A percentile compares a stretch with the other conserved stretches of the same genome.
These are phyloP conservation scores for Amoeboaphelidium protococcarum DNA, from an alignment of 371 early-diverging fungal genomes.

Conservation along the genomic window DNA sequence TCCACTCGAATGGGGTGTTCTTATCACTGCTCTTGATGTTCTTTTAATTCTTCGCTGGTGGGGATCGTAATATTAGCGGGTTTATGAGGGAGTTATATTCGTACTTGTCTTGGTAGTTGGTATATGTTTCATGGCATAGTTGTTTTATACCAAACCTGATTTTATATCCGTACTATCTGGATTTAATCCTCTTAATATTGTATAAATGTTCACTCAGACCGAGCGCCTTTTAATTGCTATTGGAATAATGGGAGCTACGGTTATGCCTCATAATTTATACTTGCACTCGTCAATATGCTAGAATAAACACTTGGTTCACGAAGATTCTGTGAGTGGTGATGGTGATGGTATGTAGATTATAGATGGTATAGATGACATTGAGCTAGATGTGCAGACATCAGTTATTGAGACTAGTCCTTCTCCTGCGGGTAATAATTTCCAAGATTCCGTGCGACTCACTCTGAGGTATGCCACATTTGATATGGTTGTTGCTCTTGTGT, in stretches of 20 bases:
- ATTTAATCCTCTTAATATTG: constrained; percentile 27
- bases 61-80: constrained; percentile 19
- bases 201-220: constrained; percentile 28
- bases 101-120: constrained; percentile 36
- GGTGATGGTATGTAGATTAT: background rate
- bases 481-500: constrained; percentile 31
- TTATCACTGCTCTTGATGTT: constrained; percentile 45
- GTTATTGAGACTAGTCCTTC: background rate
- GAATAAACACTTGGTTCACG: background rate
- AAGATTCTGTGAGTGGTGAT: background rate
- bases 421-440: background rate
- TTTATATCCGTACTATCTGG: constrained; percentile 32
- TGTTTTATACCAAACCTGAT: constrained; percentile 27
- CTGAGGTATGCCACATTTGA: constrained; percentile 23
- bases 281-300: constrained; percentile 42
- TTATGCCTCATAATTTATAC: constrained; percentile 52
- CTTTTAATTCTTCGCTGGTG: constrained; percentile 37
- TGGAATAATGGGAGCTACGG: constrained; percentile 54
- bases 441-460: background rate
- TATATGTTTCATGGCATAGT: constrained; percentile 29
- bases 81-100: constrained; percentile 38
- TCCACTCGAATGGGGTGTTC: constrained; percentile 43
- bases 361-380: background rate
- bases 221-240: constrained; percentile 38
- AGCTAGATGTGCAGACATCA: background rate